Evolutionary conservation across 2,329 filamentous ascomycete genomes (phyloP).

Genomic region (Fusarium tjaetaba): DNA sequence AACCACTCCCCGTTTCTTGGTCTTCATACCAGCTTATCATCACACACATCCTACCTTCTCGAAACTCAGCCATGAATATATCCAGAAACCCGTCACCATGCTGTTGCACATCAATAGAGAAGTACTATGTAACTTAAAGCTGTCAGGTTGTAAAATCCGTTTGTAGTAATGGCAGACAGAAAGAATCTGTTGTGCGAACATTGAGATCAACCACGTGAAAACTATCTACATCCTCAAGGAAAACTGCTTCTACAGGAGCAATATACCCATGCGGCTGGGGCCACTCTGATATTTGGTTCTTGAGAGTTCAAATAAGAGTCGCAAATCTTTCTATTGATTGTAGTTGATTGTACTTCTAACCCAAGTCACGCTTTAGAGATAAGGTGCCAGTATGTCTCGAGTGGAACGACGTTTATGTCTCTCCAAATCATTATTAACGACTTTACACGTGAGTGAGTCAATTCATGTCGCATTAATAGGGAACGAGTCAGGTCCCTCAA

Average conservation of each 20-base stretch:
- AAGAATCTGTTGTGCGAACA: conserved; percentile 46
- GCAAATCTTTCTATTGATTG: conserved; percentile 42
- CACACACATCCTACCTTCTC: conserved; percentile 43
- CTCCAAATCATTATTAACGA: conserved; percentile 45
- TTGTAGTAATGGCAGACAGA: conserved; percentile 45
- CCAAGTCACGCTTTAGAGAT: conserved; percentile 52
- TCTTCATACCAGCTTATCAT: conserved; percentile 49
- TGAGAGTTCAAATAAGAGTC: conserved; percentile 41
- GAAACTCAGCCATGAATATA: conserved; percentile 40
- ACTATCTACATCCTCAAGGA: conserved; percentile 43
- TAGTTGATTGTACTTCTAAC: conserved; percentile 50
- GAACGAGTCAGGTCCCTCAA: conserved; percentile 38
- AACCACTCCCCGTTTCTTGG: conserved; percentile 34
- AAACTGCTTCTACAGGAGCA: conserved; percentile 48
- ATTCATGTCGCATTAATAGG: conserved; percentile 41
- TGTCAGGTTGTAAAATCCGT: conserved; percentile 44
- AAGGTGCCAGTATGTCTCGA: conserved; percentile 49
- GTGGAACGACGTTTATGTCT: conserved; percentile 41
- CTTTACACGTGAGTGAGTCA: conserved; percentile 40
- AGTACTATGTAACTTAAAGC: conserved; percentile 43
- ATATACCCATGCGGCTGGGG: conserved; percentile 45
- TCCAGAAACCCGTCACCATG: conserved; percentile 42
- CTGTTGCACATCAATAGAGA: conserved; percentile 40
- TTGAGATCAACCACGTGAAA: conserved; percentile 49
- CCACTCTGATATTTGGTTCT: conserved; percentile 41